Base-by-base conservation (phyloP, 108 stramenopile genomes). In the Nitzschia sp. region DNA sequence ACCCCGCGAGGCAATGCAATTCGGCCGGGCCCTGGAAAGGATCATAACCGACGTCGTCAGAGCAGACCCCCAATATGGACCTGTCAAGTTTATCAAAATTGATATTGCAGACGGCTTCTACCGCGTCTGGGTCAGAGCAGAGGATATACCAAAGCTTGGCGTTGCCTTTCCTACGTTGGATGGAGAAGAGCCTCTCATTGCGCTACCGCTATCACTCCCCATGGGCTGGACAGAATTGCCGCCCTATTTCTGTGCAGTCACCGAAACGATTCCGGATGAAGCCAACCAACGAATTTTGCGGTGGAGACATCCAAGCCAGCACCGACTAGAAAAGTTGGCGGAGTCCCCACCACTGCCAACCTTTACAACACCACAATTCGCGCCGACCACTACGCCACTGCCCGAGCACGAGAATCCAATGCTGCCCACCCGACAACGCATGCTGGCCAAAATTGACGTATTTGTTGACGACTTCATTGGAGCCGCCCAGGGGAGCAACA, bases 401-500 rank as follows among this genome's bases (percentile, higher is more conserved):
- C 35, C 33, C 23, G n/a, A n/a, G n/a, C n/a, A 15, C 8, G 46
- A n/a, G 38, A 27, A 24, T 23, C 35, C 34, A 27, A 19, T 47
- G 6, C 33, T 0, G 24, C 34, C 19, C 17, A 3, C 11, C 29
- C 27, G 15, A 49, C 32, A 28, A 17, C 28, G 28, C 19, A 71
- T 60, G 13, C 17, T 78, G 23, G 31, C 27, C 30, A 69, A 76
- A 24, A 48, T 55, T 18, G 77, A 84, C 24, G 66, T 84, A 1
- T 78, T 69, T 56, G 73, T 80, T 6, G 83, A 84, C 62, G 79
- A 84, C 54, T 77, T 74, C 46, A 54, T 76, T 38, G 46, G 8
- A 1, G 11, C 64, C n/a, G 73, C 55, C 27, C 79, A 84, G 55
- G 77, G 72, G 19, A 46, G 55, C 30, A 18, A 56, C 18, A 3